Base-by-base conservation (phyloP, 192 early-diverging fungal genomes). In the Spinellus fusiger region DNA sequence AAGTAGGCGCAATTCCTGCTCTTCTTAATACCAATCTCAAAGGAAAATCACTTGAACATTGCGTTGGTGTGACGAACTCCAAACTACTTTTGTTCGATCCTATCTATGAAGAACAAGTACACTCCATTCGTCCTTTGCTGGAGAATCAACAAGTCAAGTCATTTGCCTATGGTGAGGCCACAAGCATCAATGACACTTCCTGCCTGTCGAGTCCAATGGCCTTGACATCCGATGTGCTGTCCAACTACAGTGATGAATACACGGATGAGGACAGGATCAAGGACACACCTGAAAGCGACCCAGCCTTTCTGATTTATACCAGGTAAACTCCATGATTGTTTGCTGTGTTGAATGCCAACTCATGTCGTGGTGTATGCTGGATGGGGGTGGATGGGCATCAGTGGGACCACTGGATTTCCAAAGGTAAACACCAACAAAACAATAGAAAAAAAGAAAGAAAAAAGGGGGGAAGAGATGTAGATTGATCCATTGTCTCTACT, bases 331-430 rank as follows among this genome's bases (percentile, higher is more conserved):
- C 34, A 52, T 0, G n/a, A 40, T 56, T 8, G 65, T 65, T 15
- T 67, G 70, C 18, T 35, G 59, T 10, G 59, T 18, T 40, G 40
- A 12, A 44, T 3, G n/a, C n/a, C n/a, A n/a, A 44, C 35, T 13
- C 35, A 37, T 37, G 35, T 37, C 13, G 56, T 56, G 7, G 35
- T 50, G 23, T 62, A 54, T 25, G n/a, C n/a, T 10, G 49, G 60
- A 15, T 35, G 63, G 2, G 37, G 23, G 0, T 47, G 47, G 23
- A 35, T 29, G 15, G 68, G 63, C 66, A 10, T 59, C 69, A 78
- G 75, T 51, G 84, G 84, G n/a, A 86, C 84, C 6, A 84, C 83
- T 3, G 84, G 84, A 5, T 63, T 80, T 32, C 84, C 84, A 37
- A 86, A 86, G 52, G 58, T 60, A 49, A 49, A 35, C 18, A 44